phyloP scores from a whole-genome alignment of 768 basidiomycete species.

The Amanita jacksonii region DNA sequence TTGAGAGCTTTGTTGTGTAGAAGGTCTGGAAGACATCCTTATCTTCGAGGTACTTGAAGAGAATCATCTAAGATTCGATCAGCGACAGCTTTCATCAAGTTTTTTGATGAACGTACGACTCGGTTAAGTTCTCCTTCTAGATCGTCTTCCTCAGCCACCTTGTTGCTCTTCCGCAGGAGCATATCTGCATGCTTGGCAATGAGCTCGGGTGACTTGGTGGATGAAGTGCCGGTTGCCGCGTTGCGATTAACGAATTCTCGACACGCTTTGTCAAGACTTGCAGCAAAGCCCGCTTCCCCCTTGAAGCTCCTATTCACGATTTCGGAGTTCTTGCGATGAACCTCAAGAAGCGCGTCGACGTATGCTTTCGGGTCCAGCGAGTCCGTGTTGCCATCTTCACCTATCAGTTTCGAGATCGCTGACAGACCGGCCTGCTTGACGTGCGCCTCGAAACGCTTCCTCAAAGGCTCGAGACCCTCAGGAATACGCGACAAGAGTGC shows the following conservation, averaged over 20 bases:
- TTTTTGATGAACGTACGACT: constrained; percentile 52
- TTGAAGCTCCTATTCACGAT: constrained; percentile 89
- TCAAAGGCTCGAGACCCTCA: constrained; percentile 86
- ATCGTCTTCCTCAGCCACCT: constrained; percentile 91
- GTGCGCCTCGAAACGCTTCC: constrained; percentile 92
- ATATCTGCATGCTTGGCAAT: constrained; percentile 93
- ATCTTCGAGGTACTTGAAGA: constrained; percentile 99
- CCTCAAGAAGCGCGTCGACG: constrained; percentile 87
- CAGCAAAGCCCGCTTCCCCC: constrained; percentile 93
- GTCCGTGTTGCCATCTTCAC: constrained; percentile 56
- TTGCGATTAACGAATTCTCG: constrained; percentile 95
- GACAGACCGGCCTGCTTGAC: constrained; percentile 87
- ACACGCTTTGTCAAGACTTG: constrained; percentile 94
- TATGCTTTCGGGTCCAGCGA: constrained; percentile 91
- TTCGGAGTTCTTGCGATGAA: constrained; percentile 90
- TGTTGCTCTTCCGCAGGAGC: constrained; percentile 91
- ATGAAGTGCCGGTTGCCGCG: constrained; percentile 79
- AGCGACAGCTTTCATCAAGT: constrained; percentile 16
- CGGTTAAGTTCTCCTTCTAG: constrained; percentile 88
- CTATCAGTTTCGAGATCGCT: constrained; percentile 72
- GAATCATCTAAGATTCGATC: constrained; percentile 67
- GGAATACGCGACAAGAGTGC: constrained; percentile 86
- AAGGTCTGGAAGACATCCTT: constrained; percentile 99
- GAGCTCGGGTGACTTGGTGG: constrained; percentile 89
- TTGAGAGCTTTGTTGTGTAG: constrained; percentile 94